Evolutionary conservation across 352 stramenopile species (phyloP).

Genomic region (Phytopythium sindhum): DNA sequence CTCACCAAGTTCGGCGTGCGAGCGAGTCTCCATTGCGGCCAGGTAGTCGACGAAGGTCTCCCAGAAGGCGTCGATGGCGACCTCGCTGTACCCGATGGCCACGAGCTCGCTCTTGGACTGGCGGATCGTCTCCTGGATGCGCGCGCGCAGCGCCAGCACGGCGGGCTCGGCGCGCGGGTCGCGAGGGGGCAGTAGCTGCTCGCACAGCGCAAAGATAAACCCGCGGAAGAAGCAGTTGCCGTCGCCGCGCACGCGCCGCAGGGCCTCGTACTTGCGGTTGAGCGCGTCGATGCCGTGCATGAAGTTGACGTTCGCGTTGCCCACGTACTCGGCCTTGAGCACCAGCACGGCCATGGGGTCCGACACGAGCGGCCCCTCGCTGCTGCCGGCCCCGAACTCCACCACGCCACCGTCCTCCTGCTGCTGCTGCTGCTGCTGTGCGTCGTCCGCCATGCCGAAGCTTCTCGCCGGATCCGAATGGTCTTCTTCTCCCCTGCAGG

Average conservation of each 20-base stretch:
- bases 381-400: background rate
- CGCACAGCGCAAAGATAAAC: slow-evolving; percentile 88
- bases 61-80: slow-evolving; percentile 92
- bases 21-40: slow-evolving; percentile 71
- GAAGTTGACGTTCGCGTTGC: slow-evolving; percentile 73
- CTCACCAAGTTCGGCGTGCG: slow-evolving; percentile 45
- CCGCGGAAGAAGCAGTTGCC: slow-evolving; percentile 92
- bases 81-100: slow-evolving; percentile 87
- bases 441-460: background rate
- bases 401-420: background rate
- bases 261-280: slow-evolving; percentile 56
- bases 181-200: slow-evolving; percentile 46
- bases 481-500: too few species aligned
- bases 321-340: slow-evolving; percentile 67
- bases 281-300: slow-evolving; percentile 66
- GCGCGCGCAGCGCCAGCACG: slow-evolving; percentile 21
- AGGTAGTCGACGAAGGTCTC: slow-evolving; percentile 91
- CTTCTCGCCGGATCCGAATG: background rate
- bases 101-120: slow-evolving; percentile 70
- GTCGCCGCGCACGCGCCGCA: slow-evolving; percentile 85
- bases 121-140: slow-evolving; percentile 62
- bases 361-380: slow-evolving; percentile 37
- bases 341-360: slow-evolving; percentile 53
- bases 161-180: slow-evolving; percentile 18
- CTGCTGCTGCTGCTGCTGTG: background rate